These are phyloP conservation scores for Fusarium anthophilum DNA, from an alignment of 2,329 filamentous ascomycete species.

Conservation along the genomic window DNA sequence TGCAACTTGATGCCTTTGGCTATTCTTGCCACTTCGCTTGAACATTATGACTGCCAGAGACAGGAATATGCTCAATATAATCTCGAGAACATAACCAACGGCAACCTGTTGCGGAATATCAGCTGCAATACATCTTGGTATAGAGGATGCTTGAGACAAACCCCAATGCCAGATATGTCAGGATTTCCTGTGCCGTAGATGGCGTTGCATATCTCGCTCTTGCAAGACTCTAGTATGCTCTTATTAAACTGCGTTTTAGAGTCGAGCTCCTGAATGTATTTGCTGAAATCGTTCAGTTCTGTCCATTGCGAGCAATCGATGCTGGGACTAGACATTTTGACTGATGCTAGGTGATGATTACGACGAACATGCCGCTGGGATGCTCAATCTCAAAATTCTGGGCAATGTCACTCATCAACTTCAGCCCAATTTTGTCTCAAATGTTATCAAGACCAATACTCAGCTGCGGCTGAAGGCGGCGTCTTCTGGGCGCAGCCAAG, in stretches of 20 bases:
- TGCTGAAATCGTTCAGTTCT: conserved; percentile 17
- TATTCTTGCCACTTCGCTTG: neutral
- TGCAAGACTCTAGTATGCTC: neutral
- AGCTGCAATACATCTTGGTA: neutral
- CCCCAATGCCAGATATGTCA: conserved; percentile 38
- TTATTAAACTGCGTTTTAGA: neutral
- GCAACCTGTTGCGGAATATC: conserved; percentile 9
- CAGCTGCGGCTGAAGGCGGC: neutral
- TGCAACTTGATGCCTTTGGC: neutral
- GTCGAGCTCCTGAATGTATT: conserved; percentile 5
- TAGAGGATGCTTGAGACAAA: neutral
- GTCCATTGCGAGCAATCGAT: neutral
- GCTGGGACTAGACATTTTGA: neutral
- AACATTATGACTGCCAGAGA: conserved; percentile 3
- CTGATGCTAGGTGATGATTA: neutral
- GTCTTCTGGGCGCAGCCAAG: neutral
- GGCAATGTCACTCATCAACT: too few relatives aligned
- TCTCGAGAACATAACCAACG: conserved; percentile 19
- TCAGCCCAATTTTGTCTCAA: neutral
- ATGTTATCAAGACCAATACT: neutral
- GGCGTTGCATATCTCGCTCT: conserved; percentile 24
- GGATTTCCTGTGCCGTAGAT: conserved; percentile 34
- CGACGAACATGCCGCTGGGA: neutral
- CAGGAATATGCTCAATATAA: neutral
- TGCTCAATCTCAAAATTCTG: neutral